Conservation (phyloP, 176 grass and related monocot species). For the Bonia amplexicaulis region DNA sequence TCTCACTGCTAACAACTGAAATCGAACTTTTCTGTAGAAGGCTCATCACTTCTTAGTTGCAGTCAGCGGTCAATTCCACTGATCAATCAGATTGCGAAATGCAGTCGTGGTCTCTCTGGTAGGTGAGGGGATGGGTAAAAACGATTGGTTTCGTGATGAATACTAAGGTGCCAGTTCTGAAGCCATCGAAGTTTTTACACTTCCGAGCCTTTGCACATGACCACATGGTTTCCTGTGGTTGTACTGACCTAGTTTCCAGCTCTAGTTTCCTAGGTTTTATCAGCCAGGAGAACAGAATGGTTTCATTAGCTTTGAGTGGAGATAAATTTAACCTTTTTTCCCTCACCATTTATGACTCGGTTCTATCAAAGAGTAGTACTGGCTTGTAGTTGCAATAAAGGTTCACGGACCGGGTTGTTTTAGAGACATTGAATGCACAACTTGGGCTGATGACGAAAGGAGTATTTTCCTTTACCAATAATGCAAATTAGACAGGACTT, state of each 20-base stretch:
- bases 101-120: slow-evolving; percentile 11
- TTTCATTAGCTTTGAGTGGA: slow-evolving; percentile 4
- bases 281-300: slow-evolving; percentile 21
- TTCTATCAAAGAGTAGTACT: not conserved
- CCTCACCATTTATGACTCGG: not conserved
- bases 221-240: not conserved
- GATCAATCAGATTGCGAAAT: not conserved
- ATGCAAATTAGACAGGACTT: not conserved
- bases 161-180: not conserved
- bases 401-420: slow-evolving; percentile 5
- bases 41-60: not conserved
- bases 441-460: slow-evolving; percentile 12
- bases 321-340: slow-evolving; percentile 11
- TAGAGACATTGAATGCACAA: slow-evolving; percentile 16
- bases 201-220: not conserved
- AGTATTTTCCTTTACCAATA: slow-evolving; percentile 22
- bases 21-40: not conserved
- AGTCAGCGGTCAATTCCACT: not conserved
- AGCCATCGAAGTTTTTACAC: not conserved
- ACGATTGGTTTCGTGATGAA: not conserved
- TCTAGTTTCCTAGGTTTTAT: slow-evolving; percentile 25
- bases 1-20: not conserved
- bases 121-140: not conserved
- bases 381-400: slow-evolving; percentile 4
- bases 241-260: not conserved